phyloP scores from a whole-genome alignment of 192 early-diverging fungal species.

The Umbelopsis ramanniana region DNA sequence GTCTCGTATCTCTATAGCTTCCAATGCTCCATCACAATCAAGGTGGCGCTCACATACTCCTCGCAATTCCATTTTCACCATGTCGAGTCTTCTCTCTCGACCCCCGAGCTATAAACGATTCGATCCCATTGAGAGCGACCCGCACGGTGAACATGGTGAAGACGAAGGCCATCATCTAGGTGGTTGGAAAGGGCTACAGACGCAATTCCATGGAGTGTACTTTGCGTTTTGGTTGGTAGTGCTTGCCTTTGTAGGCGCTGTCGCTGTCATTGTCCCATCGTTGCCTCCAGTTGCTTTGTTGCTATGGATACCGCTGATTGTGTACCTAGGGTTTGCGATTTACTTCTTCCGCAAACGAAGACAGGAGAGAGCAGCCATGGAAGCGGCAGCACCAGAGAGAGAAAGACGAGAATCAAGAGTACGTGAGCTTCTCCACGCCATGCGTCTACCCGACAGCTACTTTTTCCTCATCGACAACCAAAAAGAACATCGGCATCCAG shows the following conservation, averaged over 20 bases:
- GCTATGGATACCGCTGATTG: slow-evolving; percentile 20
- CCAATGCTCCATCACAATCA: neutral
- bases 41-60: neutral
- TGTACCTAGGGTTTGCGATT: neutral
- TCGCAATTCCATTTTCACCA: neutral
- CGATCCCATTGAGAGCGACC: neutral
- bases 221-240: slow-evolving; percentile 25
- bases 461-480: slow-evolving; percentile 24
- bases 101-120: slow-evolving; percentile 26
- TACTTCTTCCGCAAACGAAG: neutral
- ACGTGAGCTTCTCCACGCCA: neutral
- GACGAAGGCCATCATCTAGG: neutral
- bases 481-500: slow-evolving; percentile 22
- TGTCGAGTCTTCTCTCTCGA: slow-evolving; percentile 13
- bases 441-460: slow-evolving; percentile 14
- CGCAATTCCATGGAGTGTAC: slow-evolving; percentile 1
- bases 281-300: slow-evolving; percentile 4
- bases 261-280: slow-evolving; percentile 14
- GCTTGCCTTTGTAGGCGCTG: slow-evolving; percentile 2
- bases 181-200: neutral
- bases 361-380: neutral
- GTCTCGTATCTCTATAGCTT: neutral
- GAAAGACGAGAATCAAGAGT: neutral
- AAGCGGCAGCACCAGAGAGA: neutral
- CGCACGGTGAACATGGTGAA: neutral